Conservation (phyloP, 345 rosid genomes). For the Ceriops decandra region DNA sequence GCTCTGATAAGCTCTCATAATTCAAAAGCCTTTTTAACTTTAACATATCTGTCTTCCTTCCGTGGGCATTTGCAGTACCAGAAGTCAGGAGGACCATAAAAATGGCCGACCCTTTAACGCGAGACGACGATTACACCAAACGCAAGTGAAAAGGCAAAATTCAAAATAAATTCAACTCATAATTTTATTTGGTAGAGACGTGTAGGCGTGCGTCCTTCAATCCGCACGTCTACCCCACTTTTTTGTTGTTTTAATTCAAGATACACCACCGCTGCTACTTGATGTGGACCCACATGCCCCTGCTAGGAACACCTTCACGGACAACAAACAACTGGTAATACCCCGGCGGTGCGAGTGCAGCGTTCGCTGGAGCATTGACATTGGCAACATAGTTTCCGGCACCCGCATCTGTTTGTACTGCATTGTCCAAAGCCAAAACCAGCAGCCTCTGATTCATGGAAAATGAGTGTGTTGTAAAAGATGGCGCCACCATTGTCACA, state of each 20-base stretch:
- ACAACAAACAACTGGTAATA: slow-evolving; percentile 36
- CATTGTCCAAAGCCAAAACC: slow-evolving; percentile 14
- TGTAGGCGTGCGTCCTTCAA: too few relatives aligned
- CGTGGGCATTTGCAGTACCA: too few relatives aligned
- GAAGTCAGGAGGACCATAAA: too few relatives aligned
- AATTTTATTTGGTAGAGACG: too few relatives aligned
- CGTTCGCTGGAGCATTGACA: slow-evolving; percentile 26
- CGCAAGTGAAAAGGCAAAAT: not conserved
- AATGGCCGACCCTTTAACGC: too few relatives aligned
- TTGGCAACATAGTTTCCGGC: slow-evolving; percentile 9
- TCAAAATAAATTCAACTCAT: not conserved
- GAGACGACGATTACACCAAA: too few relatives aligned
- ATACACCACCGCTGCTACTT: not conserved
- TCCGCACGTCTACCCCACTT: not conserved
- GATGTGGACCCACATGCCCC: slow-evolving; percentile 36
- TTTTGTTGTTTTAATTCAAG: slow-evolving; percentile 9
- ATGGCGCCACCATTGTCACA: slow-evolving; percentile 43
- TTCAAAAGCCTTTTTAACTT: too few relatives aligned
- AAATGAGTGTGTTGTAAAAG: slow-evolving; percentile 47
- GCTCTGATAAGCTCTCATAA: too few relatives aligned
- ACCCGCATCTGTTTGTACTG: not conserved
- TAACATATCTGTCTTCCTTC: too few relatives aligned
- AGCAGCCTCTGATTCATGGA: slow-evolving; percentile 47
- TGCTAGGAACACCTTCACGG: slow-evolving; percentile 37
- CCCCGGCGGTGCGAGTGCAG: slow-evolving; percentile 39